Evolutionary conservation across 139 green algal genomes (phyloP).

Genomic region (Chlamydomonas sp.): DNA sequence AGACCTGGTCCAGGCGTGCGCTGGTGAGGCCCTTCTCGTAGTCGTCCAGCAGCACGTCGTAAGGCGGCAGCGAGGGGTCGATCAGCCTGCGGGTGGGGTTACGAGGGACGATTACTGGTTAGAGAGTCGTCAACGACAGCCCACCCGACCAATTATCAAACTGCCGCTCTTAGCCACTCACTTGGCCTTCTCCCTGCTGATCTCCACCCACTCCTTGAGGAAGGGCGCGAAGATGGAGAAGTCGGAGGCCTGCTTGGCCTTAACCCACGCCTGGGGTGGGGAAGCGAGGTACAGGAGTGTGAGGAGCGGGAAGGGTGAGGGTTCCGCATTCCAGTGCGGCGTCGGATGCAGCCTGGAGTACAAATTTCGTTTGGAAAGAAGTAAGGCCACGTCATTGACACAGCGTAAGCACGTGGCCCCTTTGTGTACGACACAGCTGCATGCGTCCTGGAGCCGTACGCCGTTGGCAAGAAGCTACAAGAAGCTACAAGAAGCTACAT

Average conservation of each 20-base stretch:
- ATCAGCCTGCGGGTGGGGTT: constrained; percentile 17
- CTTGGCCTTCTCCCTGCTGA: constrained; percentile 63
- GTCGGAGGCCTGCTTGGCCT: constrained; percentile 75
- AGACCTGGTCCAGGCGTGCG: constrained; percentile 85
- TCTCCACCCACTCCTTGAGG: constrained; percentile 83
- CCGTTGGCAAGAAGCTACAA: too few relatives aligned
- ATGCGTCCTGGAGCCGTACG: too few relatives aligned
- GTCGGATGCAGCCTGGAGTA: too few relatives aligned
- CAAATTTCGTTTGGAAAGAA: too few relatives aligned
- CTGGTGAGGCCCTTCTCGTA: constrained; percentile 89
- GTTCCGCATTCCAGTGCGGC: too few relatives aligned
- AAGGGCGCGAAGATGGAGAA: constrained; percentile 86
- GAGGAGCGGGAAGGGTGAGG: neutral
- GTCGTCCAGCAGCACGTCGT: constrained; percentile 81
- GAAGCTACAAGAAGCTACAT: too few relatives aligned
- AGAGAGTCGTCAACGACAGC: too few relatives aligned
- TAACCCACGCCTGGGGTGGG: constrained; percentile 76
- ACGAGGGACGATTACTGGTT: too few relatives aligned
- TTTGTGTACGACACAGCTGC: too few relatives aligned
- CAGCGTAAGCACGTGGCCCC: too few relatives aligned
- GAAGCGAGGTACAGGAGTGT: neutral
- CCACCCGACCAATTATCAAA: too few relatives aligned
- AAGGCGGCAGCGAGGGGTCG: constrained; percentile 13
- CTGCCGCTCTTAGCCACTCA: neutral
- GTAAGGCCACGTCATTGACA: too few relatives aligned